A percentile compares a stretch with the other conserved stretches of the same genome.
These are phyloP conservation scores for Gloeopeniophorella convolvens DNA, from an alignment of 768 basidiomycete species.

Conservation along the genomic window DNA sequence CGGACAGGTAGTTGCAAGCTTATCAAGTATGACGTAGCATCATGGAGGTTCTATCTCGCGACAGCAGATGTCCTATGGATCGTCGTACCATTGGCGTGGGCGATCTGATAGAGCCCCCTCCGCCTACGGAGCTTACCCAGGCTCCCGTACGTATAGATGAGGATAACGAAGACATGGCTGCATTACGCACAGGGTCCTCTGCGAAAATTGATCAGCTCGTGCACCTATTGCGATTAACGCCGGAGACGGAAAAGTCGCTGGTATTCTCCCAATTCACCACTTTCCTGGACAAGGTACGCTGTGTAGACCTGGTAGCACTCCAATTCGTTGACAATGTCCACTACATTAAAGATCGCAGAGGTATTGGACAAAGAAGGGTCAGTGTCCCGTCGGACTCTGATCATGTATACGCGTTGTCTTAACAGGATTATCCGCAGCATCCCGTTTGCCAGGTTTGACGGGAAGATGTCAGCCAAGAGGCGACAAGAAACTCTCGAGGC, in stretches of 20 bases:
- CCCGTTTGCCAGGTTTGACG: conserved; percentile 75
- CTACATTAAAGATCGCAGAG: conserved; percentile 52
- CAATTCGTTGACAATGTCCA: background rate
- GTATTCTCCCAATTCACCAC: conserved; percentile 90
- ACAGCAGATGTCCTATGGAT: conserved; percentile 84
- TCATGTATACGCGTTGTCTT: background rate
- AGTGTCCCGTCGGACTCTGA: conserved; percentile 14
- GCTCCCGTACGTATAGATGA: conserved; percentile 35
- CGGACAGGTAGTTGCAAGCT: background rate
- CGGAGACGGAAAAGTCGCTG: conserved; percentile 66
- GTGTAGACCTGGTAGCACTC: background rate
- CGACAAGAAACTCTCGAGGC: conserved; percentile 70
- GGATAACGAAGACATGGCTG: conserved; percentile 32
- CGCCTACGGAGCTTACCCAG: conserved; percentile 66
- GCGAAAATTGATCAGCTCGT: conserved; percentile 83
- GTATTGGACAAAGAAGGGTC: conserved; percentile 60
- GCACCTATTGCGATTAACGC: conserved; percentile 63
- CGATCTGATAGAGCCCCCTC: conserved; percentile 56
- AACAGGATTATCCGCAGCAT: conserved; percentile 40
- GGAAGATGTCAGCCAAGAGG: conserved; percentile 73
- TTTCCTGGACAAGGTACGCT: conserved; percentile 67
- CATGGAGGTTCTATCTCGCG: conserved; percentile 58
- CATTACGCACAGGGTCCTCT: conserved; percentile 51
- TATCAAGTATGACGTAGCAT: conserved; percentile 39
- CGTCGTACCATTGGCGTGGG: conserved; percentile 50